These are phyloP conservation scores for Myxozyma mucilagina DNA, from an alignment of 805 yeast species.

Conservation along the genomic window DNA sequence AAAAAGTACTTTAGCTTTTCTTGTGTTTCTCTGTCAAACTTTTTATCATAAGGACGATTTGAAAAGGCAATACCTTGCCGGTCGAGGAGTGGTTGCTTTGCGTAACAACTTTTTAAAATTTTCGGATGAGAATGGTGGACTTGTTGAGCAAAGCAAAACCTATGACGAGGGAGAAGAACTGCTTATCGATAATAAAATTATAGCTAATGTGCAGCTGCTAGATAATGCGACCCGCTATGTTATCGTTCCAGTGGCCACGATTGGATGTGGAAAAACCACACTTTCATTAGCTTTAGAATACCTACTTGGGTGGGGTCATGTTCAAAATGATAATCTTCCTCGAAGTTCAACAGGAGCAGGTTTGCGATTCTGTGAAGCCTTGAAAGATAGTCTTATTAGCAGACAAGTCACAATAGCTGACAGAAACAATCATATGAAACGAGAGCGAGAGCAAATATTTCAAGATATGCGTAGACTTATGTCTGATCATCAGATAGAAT, in stretches of 20 bases:
- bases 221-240: slow-evolving; percentile 52
- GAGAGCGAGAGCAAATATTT: slow-evolving; percentile 70
- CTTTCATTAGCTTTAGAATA: slow-evolving; percentile 59
- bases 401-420: slow-evolving; percentile 66
- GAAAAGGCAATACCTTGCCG: slow-evolving; percentile 49
- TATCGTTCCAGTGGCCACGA: slow-evolving; percentile 79
- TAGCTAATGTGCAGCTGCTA: background rate
- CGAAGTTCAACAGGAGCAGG: slow-evolving; percentile 36
- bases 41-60: slow-evolving; percentile 53
- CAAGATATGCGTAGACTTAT: slow-evolving; percentile 46
- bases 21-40: slow-evolving; percentile 62
- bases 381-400: slow-evolving; percentile 42
- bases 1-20: slow-evolving; percentile 62
- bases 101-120: background rate
- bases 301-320: slow-evolving; percentile 68
- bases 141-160: background rate
- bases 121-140: background rate
- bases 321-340: slow-evolving; percentile 77
- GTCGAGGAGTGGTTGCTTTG: slow-evolving; percentile 72
- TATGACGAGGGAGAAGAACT: slow-evolving; percentile 27
- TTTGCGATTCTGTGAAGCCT: slow-evolving; percentile 33
- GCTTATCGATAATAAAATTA: background rate
- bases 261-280: slow-evolving; percentile 96
- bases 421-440: slow-evolving; percentile 72
- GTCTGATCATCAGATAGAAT: slow-evolving; percentile 50